Percentiles rank a stretch among this genome's conserved stretches.
phyloP scores from a whole-genome alignment of 306 rosid species.

The Inga laurina region DNA sequence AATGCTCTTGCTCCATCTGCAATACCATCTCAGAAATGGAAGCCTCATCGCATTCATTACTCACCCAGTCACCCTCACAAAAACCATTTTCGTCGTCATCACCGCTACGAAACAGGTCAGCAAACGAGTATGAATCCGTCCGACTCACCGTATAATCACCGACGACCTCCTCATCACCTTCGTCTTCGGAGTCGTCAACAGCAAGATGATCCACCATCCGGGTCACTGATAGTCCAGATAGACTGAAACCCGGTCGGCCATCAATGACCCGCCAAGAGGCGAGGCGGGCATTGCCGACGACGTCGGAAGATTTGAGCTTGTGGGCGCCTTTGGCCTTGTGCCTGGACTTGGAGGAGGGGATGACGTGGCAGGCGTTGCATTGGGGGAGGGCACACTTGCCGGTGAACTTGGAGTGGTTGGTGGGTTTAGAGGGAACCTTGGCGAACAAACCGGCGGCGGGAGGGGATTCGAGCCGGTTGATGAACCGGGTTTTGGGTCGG shows the following conservation, averaged over 20 bases:
- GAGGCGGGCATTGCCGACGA: constrained; percentile 15
- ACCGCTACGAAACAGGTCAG: not conserved
- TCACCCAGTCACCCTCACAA: constrained; percentile 1
- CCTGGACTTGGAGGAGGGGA: constrained; percentile 60
- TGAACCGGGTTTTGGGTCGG: constrained; percentile 39
- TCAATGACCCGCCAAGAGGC: not conserved
- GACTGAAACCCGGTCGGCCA: constrained; percentile 19
- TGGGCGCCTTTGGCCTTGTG: constrained; percentile 62
- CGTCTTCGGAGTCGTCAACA: not conserved
- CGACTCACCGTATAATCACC: constrained; percentile 23
- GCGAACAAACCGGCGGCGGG: constrained; percentile 62
- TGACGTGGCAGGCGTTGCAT: constrained; percentile 53
- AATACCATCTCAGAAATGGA: constrained; percentile 41
- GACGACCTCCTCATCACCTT: not conserved
- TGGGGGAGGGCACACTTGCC: constrained; percentile 53
- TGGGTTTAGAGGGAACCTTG: constrained; percentile 65
- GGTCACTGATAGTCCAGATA: constrained; percentile 41
- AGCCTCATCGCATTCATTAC: constrained; percentile 24
- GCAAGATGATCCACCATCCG: constrained; percentile 36
- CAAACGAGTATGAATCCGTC: not conserved
- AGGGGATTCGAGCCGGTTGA: constrained; percentile 43
- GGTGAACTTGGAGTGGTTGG: constrained; percentile 81
- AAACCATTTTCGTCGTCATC: constrained; percentile 9
- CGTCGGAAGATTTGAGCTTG: constrained; percentile 39
- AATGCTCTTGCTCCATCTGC: constrained; percentile 25